These are phyloP conservation scores for Olyra latifolia DNA, from an alignment of 176 grass and related monocot genomes.

Conservation along the genomic window DNA sequence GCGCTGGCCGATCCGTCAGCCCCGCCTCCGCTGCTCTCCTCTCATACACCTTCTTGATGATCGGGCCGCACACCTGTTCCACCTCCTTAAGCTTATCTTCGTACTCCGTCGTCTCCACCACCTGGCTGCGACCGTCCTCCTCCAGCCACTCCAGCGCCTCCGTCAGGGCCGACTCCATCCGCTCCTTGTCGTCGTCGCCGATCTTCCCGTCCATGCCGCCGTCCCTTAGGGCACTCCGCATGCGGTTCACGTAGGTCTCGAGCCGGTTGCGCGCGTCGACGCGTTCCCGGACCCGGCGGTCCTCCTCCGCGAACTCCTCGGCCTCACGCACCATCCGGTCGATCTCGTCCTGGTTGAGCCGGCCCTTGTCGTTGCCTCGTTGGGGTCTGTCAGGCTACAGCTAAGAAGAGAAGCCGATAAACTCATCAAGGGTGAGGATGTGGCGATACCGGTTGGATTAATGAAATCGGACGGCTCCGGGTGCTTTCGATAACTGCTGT, in stretches of 20 bases:
- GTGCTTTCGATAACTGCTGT: too few relatives aligned
- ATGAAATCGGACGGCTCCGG: too few relatives aligned
- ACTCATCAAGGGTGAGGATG: too few relatives aligned
- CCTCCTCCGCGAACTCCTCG: slow-evolving; percentile 39
- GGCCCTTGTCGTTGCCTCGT: slow-evolving; percentile 22
- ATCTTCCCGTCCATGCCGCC: slow-evolving; percentile 11
- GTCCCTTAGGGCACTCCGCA: background rate
- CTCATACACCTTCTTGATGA: slow-evolving; percentile 37
- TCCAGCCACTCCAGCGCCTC: slow-evolving; percentile 41
- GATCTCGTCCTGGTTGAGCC: slow-evolving; percentile 46
- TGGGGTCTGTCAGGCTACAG: too few relatives aligned
- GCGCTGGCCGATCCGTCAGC: background rate
- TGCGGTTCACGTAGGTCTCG: slow-evolving; percentile 35
- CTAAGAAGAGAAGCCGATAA: too few relatives aligned
- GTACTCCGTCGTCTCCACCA: slow-evolving; percentile 10
- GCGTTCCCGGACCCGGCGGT: slow-evolving; percentile 17
- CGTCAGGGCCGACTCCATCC: slow-evolving; percentile 7
- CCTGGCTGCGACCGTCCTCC: background rate
- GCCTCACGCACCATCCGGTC: slow-evolving; percentile 45
- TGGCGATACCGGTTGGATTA: too few relatives aligned
- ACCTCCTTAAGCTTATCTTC: slow-evolving; percentile 33
- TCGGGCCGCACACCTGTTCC: background rate
- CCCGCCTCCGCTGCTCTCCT: background rate
- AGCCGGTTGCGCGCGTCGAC: slow-evolving; percentile 28
- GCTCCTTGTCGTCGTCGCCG: slow-evolving; percentile 20